Conservation (phyloP, 352 stramenopile genomes). For the Pythium phragmitis region DNA sequence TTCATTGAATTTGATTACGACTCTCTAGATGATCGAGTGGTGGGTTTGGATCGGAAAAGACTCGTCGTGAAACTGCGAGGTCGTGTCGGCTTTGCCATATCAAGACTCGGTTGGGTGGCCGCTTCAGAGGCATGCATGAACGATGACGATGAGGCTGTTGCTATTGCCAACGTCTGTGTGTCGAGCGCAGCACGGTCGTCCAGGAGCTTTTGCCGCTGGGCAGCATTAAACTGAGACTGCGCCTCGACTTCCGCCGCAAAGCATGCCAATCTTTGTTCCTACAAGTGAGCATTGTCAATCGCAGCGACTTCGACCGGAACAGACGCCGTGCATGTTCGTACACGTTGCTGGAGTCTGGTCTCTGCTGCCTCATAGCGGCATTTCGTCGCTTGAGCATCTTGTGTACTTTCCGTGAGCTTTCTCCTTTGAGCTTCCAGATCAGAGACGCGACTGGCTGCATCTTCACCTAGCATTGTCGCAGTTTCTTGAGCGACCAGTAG, state of each 20-base stretch:
- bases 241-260: conserved; percentile 35
- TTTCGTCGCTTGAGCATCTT: conserved; percentile 4
- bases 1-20: not conserved
- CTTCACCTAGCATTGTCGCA: not conserved
- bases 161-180: not conserved
- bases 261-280: conserved; percentile 26
- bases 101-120: not conserved
- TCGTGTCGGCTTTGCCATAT: not conserved
- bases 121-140: not conserved
- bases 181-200: not conserved
- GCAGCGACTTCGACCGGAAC: not conserved
- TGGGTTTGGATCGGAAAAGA: conserved; percentile 11
- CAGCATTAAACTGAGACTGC: conserved; percentile 29
- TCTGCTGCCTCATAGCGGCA: not conserved
- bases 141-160: not conserved
- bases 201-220: conserved; percentile 15
- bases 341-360: not conserved
- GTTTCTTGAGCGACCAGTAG: not conserved
- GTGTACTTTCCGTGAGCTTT: not conserved
- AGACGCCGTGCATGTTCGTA: not conserved
- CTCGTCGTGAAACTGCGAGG: conserved; percentile 3
- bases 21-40: not conserved
- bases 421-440: not conserved
- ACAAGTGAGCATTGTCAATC: not conserved
- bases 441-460: not conserved